phyloP scores from a whole-genome alignment of 169 alveolate genomes.

The Plasmodium chabaudi region DNA sequence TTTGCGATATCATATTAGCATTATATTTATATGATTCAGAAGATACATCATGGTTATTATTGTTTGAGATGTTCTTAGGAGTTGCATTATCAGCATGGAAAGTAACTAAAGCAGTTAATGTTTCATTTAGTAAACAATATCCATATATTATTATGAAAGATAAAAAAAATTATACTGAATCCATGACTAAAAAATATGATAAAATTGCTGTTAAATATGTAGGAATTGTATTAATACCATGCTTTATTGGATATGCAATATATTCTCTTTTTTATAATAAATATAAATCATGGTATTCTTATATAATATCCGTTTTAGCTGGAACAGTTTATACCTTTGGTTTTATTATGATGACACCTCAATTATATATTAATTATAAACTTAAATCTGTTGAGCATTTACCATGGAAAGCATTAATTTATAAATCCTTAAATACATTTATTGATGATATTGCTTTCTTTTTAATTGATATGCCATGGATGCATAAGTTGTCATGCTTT shows the following conservation, averaged over 20 bases:
- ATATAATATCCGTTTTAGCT: slow-evolving; percentile 93
- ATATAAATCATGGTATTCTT: slow-evolving; percentile 97
- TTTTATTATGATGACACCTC: slow-evolving; percentile 97
- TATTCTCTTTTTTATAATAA: slow-evolving; percentile 92
- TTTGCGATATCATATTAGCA: slow-evolving; percentile 92
- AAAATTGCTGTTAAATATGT: slow-evolving; percentile 92
- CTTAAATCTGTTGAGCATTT: slow-evolving; percentile 98
- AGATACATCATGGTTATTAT: slow-evolving; percentile 94
- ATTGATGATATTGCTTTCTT: slow-evolving; percentile 98
- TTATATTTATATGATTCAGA: slow-evolving; percentile 94
- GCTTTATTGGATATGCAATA: slow-evolving; percentile 91
- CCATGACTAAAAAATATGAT: slow-evolving; percentile 94
- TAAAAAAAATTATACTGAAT: slow-evolving; percentile 87
- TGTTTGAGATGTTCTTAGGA: slow-evolving; percentile 93
- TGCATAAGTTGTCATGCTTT: slow-evolving; percentile 97
- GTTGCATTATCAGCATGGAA: slow-evolving; percentile 94
- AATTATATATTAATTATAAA: slow-evolving; percentile 98
- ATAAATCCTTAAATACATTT: slow-evolving; percentile 96
- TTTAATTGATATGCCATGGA: slow-evolving; percentile 98
- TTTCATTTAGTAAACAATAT: slow-evolving; percentile 84
- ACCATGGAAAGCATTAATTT: slow-evolving; percentile 98
- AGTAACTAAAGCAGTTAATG: slow-evolving; percentile 93
- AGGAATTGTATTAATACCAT: slow-evolving; percentile 90
- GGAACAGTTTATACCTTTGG: slow-evolving; percentile 94
- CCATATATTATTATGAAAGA: slow-evolving; percentile 88